phyloP scores from a whole-genome alignment of 2,329 filamentous ascomycete genomes.

The Alternaria panax region DNA sequence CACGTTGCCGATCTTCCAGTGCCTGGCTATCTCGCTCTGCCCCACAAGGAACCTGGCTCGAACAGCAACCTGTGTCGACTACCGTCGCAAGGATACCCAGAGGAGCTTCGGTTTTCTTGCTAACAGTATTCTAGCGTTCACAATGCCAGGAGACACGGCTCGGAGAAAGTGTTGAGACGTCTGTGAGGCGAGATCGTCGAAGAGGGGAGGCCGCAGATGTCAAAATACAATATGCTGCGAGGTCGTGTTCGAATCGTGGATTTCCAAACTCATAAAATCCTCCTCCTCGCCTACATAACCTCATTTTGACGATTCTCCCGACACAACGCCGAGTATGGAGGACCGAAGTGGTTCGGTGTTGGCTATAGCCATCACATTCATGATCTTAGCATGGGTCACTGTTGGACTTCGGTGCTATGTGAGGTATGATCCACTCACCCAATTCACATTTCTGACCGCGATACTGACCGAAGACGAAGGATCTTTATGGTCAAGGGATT shows the following conservation, averaged over 20 bases:
- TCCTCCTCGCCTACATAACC: slow-evolving; percentile 6
- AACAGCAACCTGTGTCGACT: slow-evolving; percentile 12
- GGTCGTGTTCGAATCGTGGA: slow-evolving; percentile 4
- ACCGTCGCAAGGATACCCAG: slow-evolving; percentile 15
- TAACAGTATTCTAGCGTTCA: slow-evolving; percentile 19
- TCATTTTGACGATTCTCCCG: neutral
- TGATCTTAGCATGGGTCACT: slow-evolving; percentile 49
- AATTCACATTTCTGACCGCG: neutral
- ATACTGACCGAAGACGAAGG: slow-evolving; percentile 19
- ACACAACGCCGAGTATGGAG: slow-evolving; percentile 25
- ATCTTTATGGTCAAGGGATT: slow-evolving; percentile 48
- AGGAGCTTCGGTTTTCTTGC: slow-evolving; percentile 15
- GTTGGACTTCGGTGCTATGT: slow-evolving; percentile 50
- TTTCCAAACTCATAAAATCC: neutral
- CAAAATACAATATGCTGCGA: slow-evolving; percentile 19
- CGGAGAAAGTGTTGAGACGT: slow-evolving; percentile 18
- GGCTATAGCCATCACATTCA: slow-evolving; percentile 46
- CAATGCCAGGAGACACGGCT: slow-evolving; percentile 7
- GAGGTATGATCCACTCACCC: slow-evolving; percentile 29
- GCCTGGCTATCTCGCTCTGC: slow-evolving; percentile 5
- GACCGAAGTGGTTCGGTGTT: slow-evolving; percentile 38
- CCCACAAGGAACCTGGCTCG: slow-evolving; percentile 17
- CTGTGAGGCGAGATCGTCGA: slow-evolving; percentile 17
- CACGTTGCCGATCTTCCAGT: slow-evolving; percentile 20
- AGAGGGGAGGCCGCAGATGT: neutral